Evolutionary conservation across 805 yeast genomes (phyloP), one percentile per base, ranked within the genome.

Genomic region (Kregervanrija delftensis): DNA sequence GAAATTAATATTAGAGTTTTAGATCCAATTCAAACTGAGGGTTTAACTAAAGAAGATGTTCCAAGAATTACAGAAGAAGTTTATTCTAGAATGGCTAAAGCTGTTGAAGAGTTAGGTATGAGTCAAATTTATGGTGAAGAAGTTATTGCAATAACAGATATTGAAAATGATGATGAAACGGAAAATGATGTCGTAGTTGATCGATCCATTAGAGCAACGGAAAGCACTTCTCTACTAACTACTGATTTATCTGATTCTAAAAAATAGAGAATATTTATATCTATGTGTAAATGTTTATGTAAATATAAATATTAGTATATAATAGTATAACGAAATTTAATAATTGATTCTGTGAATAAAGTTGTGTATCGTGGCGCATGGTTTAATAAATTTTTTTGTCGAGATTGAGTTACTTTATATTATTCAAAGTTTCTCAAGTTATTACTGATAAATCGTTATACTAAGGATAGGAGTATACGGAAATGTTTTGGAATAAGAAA

Each of bases 1-100:
- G 79, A 77, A 42, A 86, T 93, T 54, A 70, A 71, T 37, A 76
- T 90, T 46, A 83, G 79, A 54, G 96, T 93, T 9, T 72, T 93
- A 49, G 84, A 85, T 44, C 96, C 97, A 33, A 72, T 91, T 47
- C 60, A 76, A 10, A 88, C 97, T 9, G 75, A 71, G 15, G 82
- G 82, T 16, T 61, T 87, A 56, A 76, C 83, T 14, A 74, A 80
- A 43, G 90, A 81, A 12, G 88, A 88, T 49, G 84, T 93, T 37
- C 69, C 76, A 43, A 72, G 62, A 3, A 74, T 91, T 44, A 66
- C 81, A 35, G 73, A 71, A 14, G 63, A 71, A n/a, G 73, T 82
- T 9, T 71, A 85, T 55, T 71, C 69, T 0, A 58, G 61, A 30
- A 90, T 91, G 96, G 52, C 63, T 33, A 52, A 55, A 11, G 66